Evolutionary conservation across 2,329 filamentous ascomycete genomes (phyloP), one percentile per base, ranked within the genome.

Genomic region (Leptographium galeiforme): DNA sequence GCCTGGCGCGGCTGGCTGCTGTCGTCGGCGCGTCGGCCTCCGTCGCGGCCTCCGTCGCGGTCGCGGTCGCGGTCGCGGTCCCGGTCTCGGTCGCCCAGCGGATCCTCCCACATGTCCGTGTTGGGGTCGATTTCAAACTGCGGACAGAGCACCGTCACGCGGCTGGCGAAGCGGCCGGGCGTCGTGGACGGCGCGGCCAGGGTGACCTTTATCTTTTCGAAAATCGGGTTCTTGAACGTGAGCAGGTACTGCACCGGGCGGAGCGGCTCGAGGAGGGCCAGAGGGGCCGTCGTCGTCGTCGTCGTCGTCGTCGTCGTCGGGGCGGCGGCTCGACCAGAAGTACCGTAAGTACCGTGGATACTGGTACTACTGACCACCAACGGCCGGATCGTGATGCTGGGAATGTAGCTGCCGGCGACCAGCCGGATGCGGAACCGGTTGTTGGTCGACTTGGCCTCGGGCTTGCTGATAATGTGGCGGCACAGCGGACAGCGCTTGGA

Each of bases 111-210:
- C 66, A 81, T 78, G 60, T 81, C 78, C n/a, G 88, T 93, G 66
- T 95, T 96, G 55, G 91, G 88, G 57, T 90, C 91, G 46, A 98
- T 84, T 49, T 93, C 87, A 66, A 98, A 97, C 61, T 95, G 83
- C 0, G 93, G 93, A 63, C 91, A 98, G 1, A 98, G 76, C 14
- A 98, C 84, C 0, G 93, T 98, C 56, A 98, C 88, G 61, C 81
- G 85, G 53, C 84, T 86, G 1, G 79, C 76, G 61, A 90, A 86
- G 10, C 81, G 77, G 5, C 89, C 89, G 0, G 89, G 87, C 0
- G 88, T 94, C 11, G 77, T 77, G 30, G 84, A 79, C 0, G 91
- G 89, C 0, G 90, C 94, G 6, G 89, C 91, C 8, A 98, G 78
- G 0, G 85, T 91, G 54, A 98, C 84, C 55, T 85, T 85, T 59